Evolutionary conservation across 1,284 basidiomycete genomes (phyloP), one percentile per base, ranked within the genome.

Genomic region (Boletus semigastroideus): DNA sequence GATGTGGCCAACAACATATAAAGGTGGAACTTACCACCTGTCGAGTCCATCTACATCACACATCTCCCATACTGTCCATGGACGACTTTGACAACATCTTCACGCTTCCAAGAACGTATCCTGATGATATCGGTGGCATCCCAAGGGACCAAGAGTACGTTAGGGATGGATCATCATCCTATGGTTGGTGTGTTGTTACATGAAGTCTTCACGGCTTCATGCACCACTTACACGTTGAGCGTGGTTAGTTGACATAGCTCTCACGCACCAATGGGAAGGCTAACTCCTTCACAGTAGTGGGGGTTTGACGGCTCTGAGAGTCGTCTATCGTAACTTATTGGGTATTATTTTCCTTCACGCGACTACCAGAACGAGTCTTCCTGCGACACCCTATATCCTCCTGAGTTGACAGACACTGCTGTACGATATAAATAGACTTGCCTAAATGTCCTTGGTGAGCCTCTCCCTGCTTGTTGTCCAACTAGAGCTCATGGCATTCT

Each of bases 401-500:
- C 41, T 46, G 52, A 43, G 37, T 16, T 30, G 27, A 34, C 48
- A 28, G 22, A 30, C 4, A 38, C 47, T 11, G 25, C 45, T 39
- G 34, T 61, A 5, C 62, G 13, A 10, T 50, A 54, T 12, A 57
- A 14, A 54, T 12, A 57, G 16, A 53, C 63, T 5, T 51, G 65
- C 28, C 72, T 72, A 70, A 69, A 71, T 27, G 72, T 70, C 43
- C 66, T 66, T 34, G 73, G 75, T 77, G 46, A 42, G 69, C 30
- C 13, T 47, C 28, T 20, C 16, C 19, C 20, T 16, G 10, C 38
- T 16, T n/a, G 4, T 20, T 33, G 14, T 33, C 44, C 5, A 36
- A 22, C 43, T 11, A 1, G 3, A 30, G 17, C 42, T 51, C 14
- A 95, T 63, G 86, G 92, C 71, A 90, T 94, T 40, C 4, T 92